Conservation (phyloP, 2,329 filamentous ascomycete species). For the Xylaria hypoxylon region DNA sequence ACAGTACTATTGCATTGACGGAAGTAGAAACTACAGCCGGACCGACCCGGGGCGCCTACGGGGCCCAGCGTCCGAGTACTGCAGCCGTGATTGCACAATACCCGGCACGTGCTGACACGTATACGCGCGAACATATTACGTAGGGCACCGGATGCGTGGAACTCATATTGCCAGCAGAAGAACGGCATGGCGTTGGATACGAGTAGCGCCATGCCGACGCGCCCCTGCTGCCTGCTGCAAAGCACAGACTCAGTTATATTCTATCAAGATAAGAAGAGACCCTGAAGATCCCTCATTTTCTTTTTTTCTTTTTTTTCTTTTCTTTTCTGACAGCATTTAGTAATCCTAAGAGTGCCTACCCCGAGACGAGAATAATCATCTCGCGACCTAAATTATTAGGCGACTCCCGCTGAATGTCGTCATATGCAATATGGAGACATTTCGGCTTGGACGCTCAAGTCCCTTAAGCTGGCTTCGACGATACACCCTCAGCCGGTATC, state of each 20-base stretch:
- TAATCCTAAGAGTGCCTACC: background rate
- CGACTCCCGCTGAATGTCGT: slow-evolving; percentile 61
- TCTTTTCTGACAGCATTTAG: background rate
- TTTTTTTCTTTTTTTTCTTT: background rate
- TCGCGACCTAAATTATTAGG: background rate
- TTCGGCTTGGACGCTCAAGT: slow-evolving; percentile 49
- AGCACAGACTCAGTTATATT: slow-evolving; percentile 56
- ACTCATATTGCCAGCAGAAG: slow-evolving; percentile 15
- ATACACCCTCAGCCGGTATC: slow-evolving; percentile 58
- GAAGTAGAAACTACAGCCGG: slow-evolving; percentile 13
- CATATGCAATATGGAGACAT: slow-evolving; percentile 55
- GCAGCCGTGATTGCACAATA: slow-evolving; percentile 6
- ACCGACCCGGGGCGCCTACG: slow-evolving; percentile 8
- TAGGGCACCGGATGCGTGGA: slow-evolving; percentile 6
- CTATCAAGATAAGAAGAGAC: slow-evolving; percentile 60
- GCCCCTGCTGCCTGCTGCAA: slow-evolving; percentile 50
- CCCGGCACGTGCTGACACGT: slow-evolving; percentile 33
- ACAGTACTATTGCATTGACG: background rate
- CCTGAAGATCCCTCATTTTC: slow-evolving; percentile 39
- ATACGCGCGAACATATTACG: slow-evolving; percentile 16
- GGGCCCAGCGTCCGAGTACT: slow-evolving; percentile 4
- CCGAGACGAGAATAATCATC: slow-evolving; percentile 14
- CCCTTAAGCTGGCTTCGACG: slow-evolving; percentile 21
- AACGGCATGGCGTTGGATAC: slow-evolving; percentile 60
- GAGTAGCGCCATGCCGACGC: slow-evolving; percentile 59